Evolutionary conservation across 176 grass and related monocot species (phyloP).

Genomic region (Ensete ventricosum): DNA sequence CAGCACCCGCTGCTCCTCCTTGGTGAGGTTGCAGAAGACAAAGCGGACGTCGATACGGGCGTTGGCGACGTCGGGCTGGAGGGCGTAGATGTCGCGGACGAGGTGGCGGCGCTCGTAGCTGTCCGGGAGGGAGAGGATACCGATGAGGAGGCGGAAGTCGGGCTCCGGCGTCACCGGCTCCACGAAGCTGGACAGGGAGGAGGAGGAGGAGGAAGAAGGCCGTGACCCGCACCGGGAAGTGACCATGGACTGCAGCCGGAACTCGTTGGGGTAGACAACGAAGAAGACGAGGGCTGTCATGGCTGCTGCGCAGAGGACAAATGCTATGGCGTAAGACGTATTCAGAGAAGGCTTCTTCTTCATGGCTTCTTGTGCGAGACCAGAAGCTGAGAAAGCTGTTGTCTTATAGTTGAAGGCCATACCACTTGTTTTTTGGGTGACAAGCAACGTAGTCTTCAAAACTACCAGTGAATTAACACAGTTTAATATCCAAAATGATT

Average conservation of each 20-base stretch:
- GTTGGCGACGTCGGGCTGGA: neutral
- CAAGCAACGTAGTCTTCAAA: too few species aligned
- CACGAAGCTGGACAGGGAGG: neutral
- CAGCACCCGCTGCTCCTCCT: slow-evolving; percentile 22
- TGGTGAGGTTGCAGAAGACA: slow-evolving; percentile 31
- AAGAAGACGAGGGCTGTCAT: neutral
- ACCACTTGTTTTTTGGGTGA: too few species aligned
- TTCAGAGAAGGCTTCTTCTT: neutral
- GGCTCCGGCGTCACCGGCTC: neutral
- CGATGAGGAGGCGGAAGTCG: slow-evolving; percentile 22
- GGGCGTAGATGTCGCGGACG: slow-evolving; percentile 23
- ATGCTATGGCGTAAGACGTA: too few species aligned
- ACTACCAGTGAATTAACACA: too few species aligned
- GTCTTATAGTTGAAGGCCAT: too few species aligned
- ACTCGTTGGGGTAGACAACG: slow-evolving; percentile 9
- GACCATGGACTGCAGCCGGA: neutral
- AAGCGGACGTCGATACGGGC: slow-evolving; percentile 25
- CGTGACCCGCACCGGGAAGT: neutral
- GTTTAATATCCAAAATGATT: too few species aligned
- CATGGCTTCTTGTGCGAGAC: neutral
- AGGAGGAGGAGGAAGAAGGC: neutral
- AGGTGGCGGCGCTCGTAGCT: slow-evolving; percentile 27
- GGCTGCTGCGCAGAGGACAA: neutral
- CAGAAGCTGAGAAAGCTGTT: neutral
- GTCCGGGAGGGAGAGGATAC: slow-evolving; percentile 27